These are phyloP conservation scores for Tilletiopsis washingtonensis DNA, from an alignment of 1,284 basidiomycete species.

Conservation along the genomic window DNA sequence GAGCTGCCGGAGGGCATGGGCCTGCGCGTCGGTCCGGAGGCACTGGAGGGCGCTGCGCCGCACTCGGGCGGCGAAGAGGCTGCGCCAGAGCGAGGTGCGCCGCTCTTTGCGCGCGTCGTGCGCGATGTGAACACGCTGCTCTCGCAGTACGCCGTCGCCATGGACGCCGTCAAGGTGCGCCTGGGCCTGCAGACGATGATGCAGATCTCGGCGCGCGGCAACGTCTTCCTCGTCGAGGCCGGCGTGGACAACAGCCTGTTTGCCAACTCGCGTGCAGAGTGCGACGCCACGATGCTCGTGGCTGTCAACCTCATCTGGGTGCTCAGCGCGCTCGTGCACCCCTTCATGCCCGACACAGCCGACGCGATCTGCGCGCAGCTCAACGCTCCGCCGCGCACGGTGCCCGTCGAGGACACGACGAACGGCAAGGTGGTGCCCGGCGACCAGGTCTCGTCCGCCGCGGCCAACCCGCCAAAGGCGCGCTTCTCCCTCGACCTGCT, in stretches of 20 bases:
- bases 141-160: slow-evolving; percentile 71
- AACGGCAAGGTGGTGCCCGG: background rate
- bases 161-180: slow-evolving; percentile 88
- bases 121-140: slow-evolving; percentile 71
- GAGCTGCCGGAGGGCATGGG: slow-evolving; percentile 26
- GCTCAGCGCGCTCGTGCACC: slow-evolving; percentile 75
- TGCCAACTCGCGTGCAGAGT: slow-evolving; percentile 69
- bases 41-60: slow-evolving; percentile 12
- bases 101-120: slow-evolving; percentile 55
- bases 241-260: slow-evolving; percentile 86
- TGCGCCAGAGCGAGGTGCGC: no score
- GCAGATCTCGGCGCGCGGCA: slow-evolving; percentile 83
- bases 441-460: background rate
- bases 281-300: slow-evolving; percentile 77
- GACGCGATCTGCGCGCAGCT: slow-evolving; percentile 76
- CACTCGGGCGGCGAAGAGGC: slow-evolving; percentile 13
- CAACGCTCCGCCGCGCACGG: slow-evolving; percentile 74
- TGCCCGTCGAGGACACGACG: slow-evolving; percentile 47
- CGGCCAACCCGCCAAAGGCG: slow-evolving; percentile 3
- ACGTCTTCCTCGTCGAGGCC: slow-evolving; percentile 84
- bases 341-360: slow-evolving; percentile 91
- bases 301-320: slow-evolving; percentile 89
- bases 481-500: slow-evolving; percentile 67
- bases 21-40: slow-evolving; percentile 11
- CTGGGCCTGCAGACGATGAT: slow-evolving; percentile 79